phyloP scores from a whole-genome alignment of 2,329 filamentous ascomycete species.

The Verruconis gallopava region DNA sequence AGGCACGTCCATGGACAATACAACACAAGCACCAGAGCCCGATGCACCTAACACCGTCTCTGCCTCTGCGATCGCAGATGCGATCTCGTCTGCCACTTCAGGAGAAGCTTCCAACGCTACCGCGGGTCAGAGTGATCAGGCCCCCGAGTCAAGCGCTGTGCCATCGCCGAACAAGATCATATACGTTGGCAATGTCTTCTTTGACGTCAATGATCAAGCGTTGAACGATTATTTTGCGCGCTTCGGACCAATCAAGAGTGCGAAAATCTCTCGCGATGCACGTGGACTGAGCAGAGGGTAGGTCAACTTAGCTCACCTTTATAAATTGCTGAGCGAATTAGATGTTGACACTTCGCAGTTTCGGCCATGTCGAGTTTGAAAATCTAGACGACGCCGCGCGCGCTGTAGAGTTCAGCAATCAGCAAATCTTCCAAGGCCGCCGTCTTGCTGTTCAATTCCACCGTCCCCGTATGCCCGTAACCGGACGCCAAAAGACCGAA shows the following conservation, averaged over 20 bases:
- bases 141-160: too few relatives aligned
- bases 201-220: constrained; percentile 50
- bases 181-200: constrained; percentile 59
- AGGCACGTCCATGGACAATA: too few relatives aligned
- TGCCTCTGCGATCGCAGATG: too few relatives aligned
- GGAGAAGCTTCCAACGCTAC: too few relatives aligned
- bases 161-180: constrained; percentile 23
- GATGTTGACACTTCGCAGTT: constrained; percentile 30
- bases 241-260: constrained; percentile 41
- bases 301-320: constrained; percentile 18
- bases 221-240: constrained; percentile 45
- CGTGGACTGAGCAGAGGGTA: constrained; percentile 59
- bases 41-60: too few relatives aligned
- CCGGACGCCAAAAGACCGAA: background rate
- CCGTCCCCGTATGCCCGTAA: constrained; percentile 16
- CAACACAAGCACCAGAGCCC: too few relatives aligned
- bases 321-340: background rate
- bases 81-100: too few relatives aligned
- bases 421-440: constrained; percentile 50
- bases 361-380: constrained; percentile 52
- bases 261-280: constrained; percentile 46
- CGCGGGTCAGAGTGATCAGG: too few relatives aligned
- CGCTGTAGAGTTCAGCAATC: constrained; percentile 46
- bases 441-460: constrained; percentile 51
- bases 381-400: constrained; percentile 38